These are phyloP conservation scores for Colletotrichum simmondsii DNA, from an alignment of 2,329 filamentous ascomycete genomes.

Conservation along the genomic window DNA sequence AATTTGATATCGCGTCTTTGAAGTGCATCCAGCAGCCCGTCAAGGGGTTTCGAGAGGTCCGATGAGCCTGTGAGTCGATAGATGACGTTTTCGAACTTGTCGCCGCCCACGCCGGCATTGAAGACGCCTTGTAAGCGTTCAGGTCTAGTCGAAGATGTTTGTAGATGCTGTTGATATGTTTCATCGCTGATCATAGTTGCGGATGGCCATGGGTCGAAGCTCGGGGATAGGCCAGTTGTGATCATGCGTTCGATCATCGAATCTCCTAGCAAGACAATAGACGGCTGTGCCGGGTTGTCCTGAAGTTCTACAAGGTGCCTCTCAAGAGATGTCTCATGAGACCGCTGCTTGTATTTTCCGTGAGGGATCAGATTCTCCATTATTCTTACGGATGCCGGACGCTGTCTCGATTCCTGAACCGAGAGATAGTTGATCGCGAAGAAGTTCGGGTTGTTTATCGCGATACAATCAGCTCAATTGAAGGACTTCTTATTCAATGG, in stretches of 20 bases:
- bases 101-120: background rate
- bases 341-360: background rate
- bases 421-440: too few species aligned
- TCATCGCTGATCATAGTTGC: background rate
- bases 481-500: too few species aligned
- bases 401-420: too few species aligned
- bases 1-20: background rate
- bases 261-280: background rate
- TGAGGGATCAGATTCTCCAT: background rate
- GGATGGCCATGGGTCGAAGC: background rate
- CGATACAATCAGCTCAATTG: too few species aligned
- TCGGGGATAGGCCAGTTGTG: background rate
- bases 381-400: background rate
- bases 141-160: background rate
- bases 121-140: background rate
- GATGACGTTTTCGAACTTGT: slow-evolving; percentile 7
- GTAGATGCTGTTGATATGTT: background rate
- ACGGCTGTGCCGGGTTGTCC: background rate
- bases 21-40: background rate
- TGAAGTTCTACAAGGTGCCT: background rate
- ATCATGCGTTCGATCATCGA: background rate
- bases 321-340: background rate
- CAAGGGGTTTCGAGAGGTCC: background rate
- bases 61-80: slow-evolving; percentile 3
- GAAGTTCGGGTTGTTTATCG: too few species aligned